Conservation (phyloP, 306 rosid genomes). For the Spatholobus suberectus region DNA sequence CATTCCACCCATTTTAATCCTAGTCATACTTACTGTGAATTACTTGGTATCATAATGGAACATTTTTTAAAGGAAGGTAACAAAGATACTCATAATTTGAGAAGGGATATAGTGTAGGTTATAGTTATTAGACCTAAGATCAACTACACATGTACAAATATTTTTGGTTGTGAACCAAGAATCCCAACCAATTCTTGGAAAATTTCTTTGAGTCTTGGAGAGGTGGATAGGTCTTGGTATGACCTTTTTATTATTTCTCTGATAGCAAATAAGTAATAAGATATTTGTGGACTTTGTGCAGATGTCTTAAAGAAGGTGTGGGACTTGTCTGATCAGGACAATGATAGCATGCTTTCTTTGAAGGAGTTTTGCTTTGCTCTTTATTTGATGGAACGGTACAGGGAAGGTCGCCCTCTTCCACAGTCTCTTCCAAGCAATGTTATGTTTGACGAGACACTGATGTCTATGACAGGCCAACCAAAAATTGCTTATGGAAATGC, state of each 20-base stretch:
- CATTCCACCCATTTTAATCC: background rate
- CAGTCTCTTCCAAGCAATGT: constrained; percentile 75
- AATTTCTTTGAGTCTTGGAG: constrained; percentile 40
- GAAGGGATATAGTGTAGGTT: background rate
- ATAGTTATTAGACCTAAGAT: background rate
- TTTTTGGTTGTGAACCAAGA: background rate
- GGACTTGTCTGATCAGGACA: constrained; percentile 98
- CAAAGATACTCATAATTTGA: background rate
- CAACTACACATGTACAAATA: background rate
- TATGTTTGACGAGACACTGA: constrained; percentile 73
- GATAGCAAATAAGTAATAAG: constrained; percentile 31
- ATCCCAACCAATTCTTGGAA: background rate
- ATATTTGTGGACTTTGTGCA: constrained; percentile 56
- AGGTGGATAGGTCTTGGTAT: constrained; percentile 33
- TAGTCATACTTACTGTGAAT: background rate
- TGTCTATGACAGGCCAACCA: constrained; percentile 85
- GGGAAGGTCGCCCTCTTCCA: constrained; percentile 95
- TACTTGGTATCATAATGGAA: background rate
- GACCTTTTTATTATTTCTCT: constrained; percentile 35
- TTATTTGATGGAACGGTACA: constrained; percentile 90
- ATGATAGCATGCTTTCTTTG: constrained; percentile 96
- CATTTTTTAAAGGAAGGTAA: background rate
- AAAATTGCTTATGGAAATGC: constrained; percentile 65
- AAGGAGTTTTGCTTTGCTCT: constrained; percentile 94
- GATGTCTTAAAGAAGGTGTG: constrained; percentile 95